phyloP scores from a whole-genome alignment of 139 green algal genomes.

The Marvania coccoides region DNA sequence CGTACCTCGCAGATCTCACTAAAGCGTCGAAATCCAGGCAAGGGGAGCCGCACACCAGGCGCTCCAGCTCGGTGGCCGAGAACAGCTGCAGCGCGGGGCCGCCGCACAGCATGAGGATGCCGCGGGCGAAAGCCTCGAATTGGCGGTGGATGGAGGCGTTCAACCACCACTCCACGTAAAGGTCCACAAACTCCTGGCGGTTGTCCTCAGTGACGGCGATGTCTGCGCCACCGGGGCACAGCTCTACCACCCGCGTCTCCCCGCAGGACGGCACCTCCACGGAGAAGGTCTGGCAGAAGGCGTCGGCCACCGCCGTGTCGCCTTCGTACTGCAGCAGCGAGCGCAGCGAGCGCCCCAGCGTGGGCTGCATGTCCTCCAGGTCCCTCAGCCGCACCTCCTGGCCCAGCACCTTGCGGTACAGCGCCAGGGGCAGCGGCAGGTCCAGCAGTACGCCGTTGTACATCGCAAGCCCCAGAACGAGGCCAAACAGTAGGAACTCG shows the following conservation, averaged over 20 bases:
- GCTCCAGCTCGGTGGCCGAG: slow-evolving; percentile 79
- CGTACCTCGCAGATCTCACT: slow-evolving; percentile 71
- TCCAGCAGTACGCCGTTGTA: slow-evolving; percentile 93
- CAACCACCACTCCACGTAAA: slow-evolving; percentile 71
- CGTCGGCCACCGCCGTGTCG: slow-evolving; percentile 55
- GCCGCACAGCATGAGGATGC: slow-evolving; percentile 79
- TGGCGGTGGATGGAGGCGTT: slow-evolving; percentile 45
- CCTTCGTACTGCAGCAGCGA: slow-evolving; percentile 64
- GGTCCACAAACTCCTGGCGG: slow-evolving; percentile 73
- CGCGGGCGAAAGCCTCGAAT: slow-evolving; percentile 78
- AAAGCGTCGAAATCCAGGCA: slow-evolving; percentile 84
- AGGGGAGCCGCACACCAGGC: slow-evolving; percentile 83
- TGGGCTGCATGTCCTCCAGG: slow-evolving; percentile 84
- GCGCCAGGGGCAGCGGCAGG: slow-evolving; percentile 76
- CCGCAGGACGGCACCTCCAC: slow-evolving; percentile 67
- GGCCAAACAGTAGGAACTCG: slow-evolving; percentile 78
- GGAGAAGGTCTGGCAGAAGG: slow-evolving; percentile 77
- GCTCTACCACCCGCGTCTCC: slow-evolving; percentile 35
- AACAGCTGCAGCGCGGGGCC: slow-evolving; percentile 84
- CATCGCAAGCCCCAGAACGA: slow-evolving; percentile 83
- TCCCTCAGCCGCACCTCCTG: slow-evolving; percentile 67
- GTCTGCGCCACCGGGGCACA: slow-evolving; percentile 54
- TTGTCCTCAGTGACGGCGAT: slow-evolving; percentile 81
- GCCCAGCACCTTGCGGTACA: slow-evolving; percentile 85
- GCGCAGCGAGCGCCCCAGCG: slow-evolving; percentile 51